Evolutionary conservation across 2,329 filamentous ascomycete species (phyloP).

Genomic region (Didymella keratinophila): DNA sequence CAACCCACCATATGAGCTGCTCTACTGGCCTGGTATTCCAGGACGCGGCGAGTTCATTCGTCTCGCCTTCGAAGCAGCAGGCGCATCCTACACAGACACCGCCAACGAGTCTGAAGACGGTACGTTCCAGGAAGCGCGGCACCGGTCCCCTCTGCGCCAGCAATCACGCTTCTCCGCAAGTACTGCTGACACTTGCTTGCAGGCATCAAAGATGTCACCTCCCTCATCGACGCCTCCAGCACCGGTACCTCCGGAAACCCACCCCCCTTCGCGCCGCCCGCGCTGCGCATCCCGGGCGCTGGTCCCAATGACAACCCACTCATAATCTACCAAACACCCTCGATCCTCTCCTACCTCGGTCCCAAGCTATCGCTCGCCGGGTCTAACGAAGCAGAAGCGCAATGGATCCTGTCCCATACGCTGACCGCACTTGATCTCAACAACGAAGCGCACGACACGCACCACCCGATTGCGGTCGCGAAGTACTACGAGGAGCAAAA

Average conservation of each 20-base stretch:
- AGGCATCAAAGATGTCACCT: constrained; percentile 59
- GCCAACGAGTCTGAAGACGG: constrained; percentile 60
- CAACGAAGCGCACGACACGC: constrained; percentile 77
- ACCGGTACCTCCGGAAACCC: constrained; percentile 64
- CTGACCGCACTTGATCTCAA: constrained; percentile 76
- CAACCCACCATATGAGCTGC: constrained; percentile 64
- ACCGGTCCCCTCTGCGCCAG: not conserved
- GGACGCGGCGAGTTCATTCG: constrained; percentile 79
- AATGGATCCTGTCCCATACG: constrained; percentile 68
- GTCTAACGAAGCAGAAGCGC: constrained; percentile 59
- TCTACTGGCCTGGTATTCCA: constrained; percentile 76
- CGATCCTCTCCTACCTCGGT: constrained; percentile 76
- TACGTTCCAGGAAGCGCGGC: constrained; percentile 6
- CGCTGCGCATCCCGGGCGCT: constrained; percentile 62
- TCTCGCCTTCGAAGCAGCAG: constrained; percentile 73
- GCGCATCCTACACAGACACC: constrained; percentile 70
- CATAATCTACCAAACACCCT: constrained; percentile 72
- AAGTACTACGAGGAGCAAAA: constrained; percentile 80
- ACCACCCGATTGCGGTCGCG: constrained; percentile 70
- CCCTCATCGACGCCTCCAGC: constrained; percentile 56
- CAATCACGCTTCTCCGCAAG: not conserved
- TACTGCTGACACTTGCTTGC: not conserved
- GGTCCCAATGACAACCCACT: constrained; percentile 63
- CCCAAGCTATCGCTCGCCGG: constrained; percentile 65
- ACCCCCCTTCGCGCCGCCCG: constrained; percentile 71